Percentiles rank a stretch among this genome's conserved stretches.
phyloP scores from a whole-genome alignment of 2,329 filamentous ascomycete genomes.

The Zymoseptoria crescenta region DNA sequence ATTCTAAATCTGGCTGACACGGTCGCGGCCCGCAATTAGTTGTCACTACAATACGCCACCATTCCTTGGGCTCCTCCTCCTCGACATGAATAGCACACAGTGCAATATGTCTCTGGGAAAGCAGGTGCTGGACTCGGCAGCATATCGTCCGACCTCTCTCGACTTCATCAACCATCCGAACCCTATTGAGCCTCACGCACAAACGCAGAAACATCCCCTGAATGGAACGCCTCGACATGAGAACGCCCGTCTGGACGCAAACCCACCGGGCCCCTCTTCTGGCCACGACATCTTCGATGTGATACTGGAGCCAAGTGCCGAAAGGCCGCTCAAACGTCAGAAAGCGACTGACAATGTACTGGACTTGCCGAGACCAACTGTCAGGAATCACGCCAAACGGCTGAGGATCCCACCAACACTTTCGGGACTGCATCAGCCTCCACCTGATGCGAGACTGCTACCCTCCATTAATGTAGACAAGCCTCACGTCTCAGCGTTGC shows the following conservation, averaged over 20 bases:
- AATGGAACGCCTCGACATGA: slow-evolving; percentile 23
- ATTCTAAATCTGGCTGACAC: no score
- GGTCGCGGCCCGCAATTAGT: no score
- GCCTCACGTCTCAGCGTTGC: slow-evolving; percentile 7
- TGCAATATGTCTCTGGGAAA: slow-evolving; percentile 6
- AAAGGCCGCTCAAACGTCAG: slow-evolving; percentile 24
- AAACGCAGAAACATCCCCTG: slow-evolving; percentile 26
- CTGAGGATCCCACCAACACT: slow-evolving; percentile 43
- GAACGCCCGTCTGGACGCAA: slow-evolving; percentile 18
- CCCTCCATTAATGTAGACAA: slow-evolving; percentile 46
- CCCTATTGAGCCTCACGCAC: slow-evolving; percentile 29
- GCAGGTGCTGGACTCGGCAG: slow-evolving; percentile 6
- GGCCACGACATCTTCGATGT: slow-evolving; percentile 23
- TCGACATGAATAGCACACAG: background rate
- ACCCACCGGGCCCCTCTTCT: slow-evolving; percentile 6
- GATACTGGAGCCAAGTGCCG: slow-evolving; percentile 25
- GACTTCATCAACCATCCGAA: slow-evolving; percentile 31
- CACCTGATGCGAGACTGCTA: slow-evolving; percentile 52
- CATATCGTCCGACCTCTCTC: slow-evolving; percentile 25
- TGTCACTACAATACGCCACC: background rate
- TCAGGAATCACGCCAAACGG: slow-evolving; percentile 24
- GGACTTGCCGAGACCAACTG: slow-evolving; percentile 33
- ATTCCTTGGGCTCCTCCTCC: background rate
- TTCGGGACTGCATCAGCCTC: slow-evolving; percentile 56
- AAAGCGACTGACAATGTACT: slow-evolving; percentile 14